These are phyloP conservation scores for Ceratocystis albifundus DNA, from an alignment of 2,329 filamentous ascomycete species.

Conservation along the genomic window DNA sequence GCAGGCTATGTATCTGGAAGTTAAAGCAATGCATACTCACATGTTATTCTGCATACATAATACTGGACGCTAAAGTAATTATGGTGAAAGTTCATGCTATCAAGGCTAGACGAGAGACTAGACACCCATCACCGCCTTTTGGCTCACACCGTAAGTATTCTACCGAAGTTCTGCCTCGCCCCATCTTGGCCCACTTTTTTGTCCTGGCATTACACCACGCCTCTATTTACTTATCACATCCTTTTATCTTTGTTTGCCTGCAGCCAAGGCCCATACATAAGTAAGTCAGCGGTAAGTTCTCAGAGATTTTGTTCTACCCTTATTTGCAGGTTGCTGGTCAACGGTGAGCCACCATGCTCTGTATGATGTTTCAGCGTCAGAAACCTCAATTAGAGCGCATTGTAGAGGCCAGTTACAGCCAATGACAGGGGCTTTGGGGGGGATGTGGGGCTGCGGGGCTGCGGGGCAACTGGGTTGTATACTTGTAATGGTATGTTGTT, in stretches of 20 bases:
- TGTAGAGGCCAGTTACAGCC: neutral
- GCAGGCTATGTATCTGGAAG: neutral
- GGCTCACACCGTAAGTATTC: neutral
- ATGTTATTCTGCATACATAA: too few relatives aligned
- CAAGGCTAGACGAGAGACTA: too few relatives aligned
- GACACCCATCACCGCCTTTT: neutral
- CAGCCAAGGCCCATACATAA: neutral
- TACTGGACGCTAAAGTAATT: too few relatives aligned
- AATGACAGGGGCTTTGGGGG: too few relatives aligned
- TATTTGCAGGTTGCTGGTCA: constrained; percentile 7
- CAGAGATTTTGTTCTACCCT: neutral
- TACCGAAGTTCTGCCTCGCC: neutral
- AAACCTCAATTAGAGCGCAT: constrained; percentile 2
- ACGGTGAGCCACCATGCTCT: neutral
- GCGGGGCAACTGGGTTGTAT: neutral
- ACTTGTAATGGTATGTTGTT: neutral
- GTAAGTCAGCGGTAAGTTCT: neutral
- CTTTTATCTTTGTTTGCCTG: neutral
- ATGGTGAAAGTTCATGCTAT: too few relatives aligned
- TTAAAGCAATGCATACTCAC: too few relatives aligned
- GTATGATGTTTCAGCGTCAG: neutral
- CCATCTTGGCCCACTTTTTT: too few relatives aligned
- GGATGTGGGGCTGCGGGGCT: too few relatives aligned
- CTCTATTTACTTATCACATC: neutral
- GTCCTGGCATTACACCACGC: neutral